Percentiles rank a stretch among this genome's conserved stretches.
Conservation (phyloP, 495 filamentous ascomycete species). For the Lasiosphaeris hirsuta region DNA sequence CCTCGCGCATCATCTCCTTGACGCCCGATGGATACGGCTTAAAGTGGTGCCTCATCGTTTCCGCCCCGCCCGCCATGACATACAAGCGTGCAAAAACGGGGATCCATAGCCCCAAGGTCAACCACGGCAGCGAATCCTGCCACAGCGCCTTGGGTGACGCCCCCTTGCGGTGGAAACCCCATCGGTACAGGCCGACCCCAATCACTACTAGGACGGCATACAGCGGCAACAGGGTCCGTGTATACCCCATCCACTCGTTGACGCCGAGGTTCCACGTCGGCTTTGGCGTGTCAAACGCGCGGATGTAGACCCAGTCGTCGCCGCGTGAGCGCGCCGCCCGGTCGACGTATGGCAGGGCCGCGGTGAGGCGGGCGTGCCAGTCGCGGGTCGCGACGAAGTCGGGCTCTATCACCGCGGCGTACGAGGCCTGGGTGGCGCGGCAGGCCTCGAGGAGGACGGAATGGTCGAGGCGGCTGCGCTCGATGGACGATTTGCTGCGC, state of each 20-base stretch:
- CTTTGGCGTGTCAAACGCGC: constrained; percentile 57
- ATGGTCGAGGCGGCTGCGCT: background rate
- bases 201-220: background rate
- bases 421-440: background rate
- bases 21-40: constrained; percentile 30
- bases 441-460: background rate
- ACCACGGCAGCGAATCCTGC: constrained; percentile 1
- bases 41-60: constrained; percentile 30
- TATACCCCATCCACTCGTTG: constrained; percentile 42
- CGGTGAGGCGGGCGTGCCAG: background rate
- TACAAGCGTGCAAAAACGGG: constrained; percentile 36
- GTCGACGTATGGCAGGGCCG: background rate
- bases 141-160: background rate
- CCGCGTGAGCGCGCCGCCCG: background rate
- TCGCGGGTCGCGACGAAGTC: background rate
- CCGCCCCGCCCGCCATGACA: constrained; percentile 38
- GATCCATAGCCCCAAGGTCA: constrained; percentile 20
- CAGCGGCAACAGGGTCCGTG: background rate
- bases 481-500: background rate
- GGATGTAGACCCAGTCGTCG: constrained; percentile 45
- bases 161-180: background rate
- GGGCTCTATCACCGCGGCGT: background rate
- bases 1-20: constrained; percentile 48
- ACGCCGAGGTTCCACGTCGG: constrained; percentile 56
- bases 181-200: background rate